These are phyloP conservation scores for Geranomyces michiganensis DNA, from an alignment of 192 early-diverging fungal genomes.

Conservation along the genomic window DNA sequence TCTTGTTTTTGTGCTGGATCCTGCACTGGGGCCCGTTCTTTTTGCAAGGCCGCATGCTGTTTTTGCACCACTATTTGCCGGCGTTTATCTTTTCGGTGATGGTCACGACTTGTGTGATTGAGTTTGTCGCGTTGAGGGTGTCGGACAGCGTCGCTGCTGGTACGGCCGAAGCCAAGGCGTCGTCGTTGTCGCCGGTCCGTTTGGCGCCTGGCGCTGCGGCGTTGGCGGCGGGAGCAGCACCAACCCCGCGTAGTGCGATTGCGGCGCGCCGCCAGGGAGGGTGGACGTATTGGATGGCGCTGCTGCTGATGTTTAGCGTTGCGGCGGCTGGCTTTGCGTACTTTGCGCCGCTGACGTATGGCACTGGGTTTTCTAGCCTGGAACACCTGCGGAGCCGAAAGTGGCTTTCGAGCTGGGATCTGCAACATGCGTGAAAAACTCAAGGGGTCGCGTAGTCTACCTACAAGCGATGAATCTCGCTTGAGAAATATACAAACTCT, in stretches of 20 bases:
- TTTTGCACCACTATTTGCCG: conserved; percentile 95
- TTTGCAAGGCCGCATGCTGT: conserved; percentile 87
- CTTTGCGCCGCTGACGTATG: conserved; percentile 90
- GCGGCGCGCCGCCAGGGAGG: conserved; percentile 16
- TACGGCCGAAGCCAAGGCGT: background rate
- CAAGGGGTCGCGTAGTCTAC: no score
- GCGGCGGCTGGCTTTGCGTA: conserved; percentile 68
- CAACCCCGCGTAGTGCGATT: background rate
- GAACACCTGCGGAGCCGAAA: conserved; percentile 65
- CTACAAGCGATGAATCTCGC: no score
- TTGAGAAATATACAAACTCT: no score
- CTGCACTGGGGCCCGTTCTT: conserved; percentile 93
- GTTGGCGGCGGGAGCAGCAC: background rate
- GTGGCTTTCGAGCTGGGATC: conserved; percentile 82
- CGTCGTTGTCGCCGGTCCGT: background rate
- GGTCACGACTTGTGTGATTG: conserved; percentile 70
- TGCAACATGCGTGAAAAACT: conserved; percentile 66
- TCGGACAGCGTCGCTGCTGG: conserved; percentile 7
- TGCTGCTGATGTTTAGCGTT: conserved; percentile 46
- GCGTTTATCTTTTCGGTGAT: conserved; percentile 82
- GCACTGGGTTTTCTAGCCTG: conserved; percentile 64
- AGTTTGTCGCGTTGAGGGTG: conserved; percentile 61
- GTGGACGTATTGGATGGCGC: conserved; percentile 43
- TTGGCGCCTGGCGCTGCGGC: background rate
- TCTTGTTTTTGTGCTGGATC: conserved; percentile 82